phyloP scores from a whole-genome alignment of 495 filamentous ascomycete genomes.

The Aspergillus mulundensis region DNA sequence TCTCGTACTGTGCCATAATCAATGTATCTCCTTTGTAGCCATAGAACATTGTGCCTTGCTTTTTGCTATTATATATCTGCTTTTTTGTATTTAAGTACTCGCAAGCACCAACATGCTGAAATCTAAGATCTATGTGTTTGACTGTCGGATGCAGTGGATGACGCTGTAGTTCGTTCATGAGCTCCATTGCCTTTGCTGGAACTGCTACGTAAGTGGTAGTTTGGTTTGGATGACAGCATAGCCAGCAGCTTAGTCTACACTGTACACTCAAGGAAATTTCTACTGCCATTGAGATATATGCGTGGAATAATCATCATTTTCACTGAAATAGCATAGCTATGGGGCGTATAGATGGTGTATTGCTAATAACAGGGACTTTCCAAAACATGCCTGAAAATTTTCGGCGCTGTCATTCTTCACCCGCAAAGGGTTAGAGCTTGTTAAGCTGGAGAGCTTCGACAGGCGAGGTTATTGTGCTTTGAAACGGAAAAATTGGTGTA shows the following conservation, averaged over 20 bases:
- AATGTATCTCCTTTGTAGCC: slow-evolving; percentile 49
- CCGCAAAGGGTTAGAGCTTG: slow-evolving; percentile 1
- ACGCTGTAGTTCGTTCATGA: not conserved
- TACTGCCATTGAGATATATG: not conserved
- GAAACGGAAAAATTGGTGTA: not conserved
- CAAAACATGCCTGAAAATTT: not conserved
- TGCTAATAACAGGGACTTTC: not conserved
- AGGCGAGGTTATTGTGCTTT: not conserved
- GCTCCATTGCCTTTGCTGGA: not conserved
- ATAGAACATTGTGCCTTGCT: slow-evolving; percentile 30
- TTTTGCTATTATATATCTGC: not conserved
- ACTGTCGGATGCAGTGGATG: not conserved
- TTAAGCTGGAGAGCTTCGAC: not conserved
- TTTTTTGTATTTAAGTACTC: not conserved
- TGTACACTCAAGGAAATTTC: no score
- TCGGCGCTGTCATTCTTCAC: not conserved
- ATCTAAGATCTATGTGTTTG: not conserved
- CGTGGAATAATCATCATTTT: not conserved
- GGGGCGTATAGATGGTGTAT: not conserved
- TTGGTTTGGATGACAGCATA: not conserved
- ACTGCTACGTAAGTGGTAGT: slow-evolving; percentile 2
- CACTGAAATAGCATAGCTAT: not conserved
- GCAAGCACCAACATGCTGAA: not conserved
- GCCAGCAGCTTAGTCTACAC: not conserved
- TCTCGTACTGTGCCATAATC: slow-evolving; percentile 51